phyloP scores from a whole-genome alignment of 2,329 filamentous ascomycete genomes.

The Graphiopsis chlorocephala region DNA sequence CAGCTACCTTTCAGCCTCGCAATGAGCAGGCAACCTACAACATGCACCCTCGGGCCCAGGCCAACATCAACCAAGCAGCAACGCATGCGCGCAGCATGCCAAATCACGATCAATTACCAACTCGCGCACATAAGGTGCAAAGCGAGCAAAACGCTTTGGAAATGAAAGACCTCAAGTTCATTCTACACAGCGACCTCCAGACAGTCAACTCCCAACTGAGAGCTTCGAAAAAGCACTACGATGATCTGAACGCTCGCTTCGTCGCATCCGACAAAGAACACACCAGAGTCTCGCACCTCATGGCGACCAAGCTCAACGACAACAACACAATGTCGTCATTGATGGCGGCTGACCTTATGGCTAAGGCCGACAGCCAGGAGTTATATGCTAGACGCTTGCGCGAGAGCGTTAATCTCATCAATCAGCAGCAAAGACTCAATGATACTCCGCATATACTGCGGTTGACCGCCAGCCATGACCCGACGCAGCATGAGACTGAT shows the following conservation, averaged over 20 bases:
- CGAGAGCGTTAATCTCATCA: neutral
- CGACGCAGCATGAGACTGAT: neutral
- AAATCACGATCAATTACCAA: neutral
- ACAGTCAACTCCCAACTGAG: neutral
- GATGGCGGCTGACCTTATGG: neutral
- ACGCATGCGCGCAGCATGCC: neutral
- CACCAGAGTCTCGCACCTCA: neutral
- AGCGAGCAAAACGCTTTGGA: neutral
- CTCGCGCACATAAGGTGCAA: neutral
- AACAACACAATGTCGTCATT: neutral
- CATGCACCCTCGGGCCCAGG: neutral
- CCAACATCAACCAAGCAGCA: neutral
- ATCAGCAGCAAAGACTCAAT: neutral
- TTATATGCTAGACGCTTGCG: neutral
- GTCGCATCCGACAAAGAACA: neutral
- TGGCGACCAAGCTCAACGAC: neutral
- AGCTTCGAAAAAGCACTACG: neutral
- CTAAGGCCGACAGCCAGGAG: conserved; percentile 3
- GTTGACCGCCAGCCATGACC: neutral
- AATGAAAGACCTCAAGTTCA: neutral
- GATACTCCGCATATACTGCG: neutral
- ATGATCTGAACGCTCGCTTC: neutral
- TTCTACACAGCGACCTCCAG: neutral
- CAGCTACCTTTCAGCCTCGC: neutral
- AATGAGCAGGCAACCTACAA: neutral